Percentiles rank a stretch among this genome's conserved stretches.
phyloP scores from a whole-genome alignment of 495 filamentous ascomycete genomes.

The Evernia prunastri region DNA sequence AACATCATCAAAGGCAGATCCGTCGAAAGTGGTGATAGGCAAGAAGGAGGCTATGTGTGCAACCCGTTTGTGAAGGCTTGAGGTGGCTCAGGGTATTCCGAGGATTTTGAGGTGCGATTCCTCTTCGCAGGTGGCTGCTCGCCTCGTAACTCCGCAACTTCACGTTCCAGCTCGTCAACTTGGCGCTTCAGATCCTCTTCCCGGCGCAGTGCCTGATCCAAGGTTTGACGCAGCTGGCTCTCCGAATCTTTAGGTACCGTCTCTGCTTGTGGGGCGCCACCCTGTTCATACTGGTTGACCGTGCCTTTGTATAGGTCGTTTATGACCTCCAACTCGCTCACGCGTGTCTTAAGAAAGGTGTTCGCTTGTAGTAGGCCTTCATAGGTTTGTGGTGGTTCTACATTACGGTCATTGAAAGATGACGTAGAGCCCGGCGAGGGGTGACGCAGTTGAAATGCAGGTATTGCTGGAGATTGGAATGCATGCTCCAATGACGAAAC shows the following conservation, averaged over 20 bases:
- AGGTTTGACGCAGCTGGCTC: slow-evolving; percentile 53
- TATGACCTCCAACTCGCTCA: slow-evolving; percentile 91
- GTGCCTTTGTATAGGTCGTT: slow-evolving; percentile 89
- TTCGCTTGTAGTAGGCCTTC: slow-evolving; percentile 73
- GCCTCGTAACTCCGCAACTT: slow-evolving; percentile 40
- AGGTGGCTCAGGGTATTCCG: slow-evolving; percentile 37
- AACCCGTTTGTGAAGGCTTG: slow-evolving; percentile 8
- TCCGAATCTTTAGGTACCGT: slow-evolving; percentile 53
- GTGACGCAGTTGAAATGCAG: slow-evolving; percentile 49
- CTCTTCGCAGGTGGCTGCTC: slow-evolving; percentile 43
- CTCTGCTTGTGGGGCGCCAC: slow-evolving; percentile 59
- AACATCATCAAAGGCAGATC: not conserved
- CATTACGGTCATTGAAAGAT: slow-evolving; percentile 66
- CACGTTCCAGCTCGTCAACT: slow-evolving; percentile 71
- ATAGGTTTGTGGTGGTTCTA: slow-evolving; percentile 71
- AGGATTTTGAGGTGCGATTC: slow-evolving; percentile 40
- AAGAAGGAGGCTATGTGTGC: slow-evolving; percentile 4
- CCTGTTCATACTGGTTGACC: slow-evolving; percentile 77
- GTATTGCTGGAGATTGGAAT: slow-evolving; percentile 53
- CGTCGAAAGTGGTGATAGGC: not conserved
- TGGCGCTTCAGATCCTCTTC: slow-evolving; percentile 79
- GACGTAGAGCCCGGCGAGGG: slow-evolving; percentile 62
- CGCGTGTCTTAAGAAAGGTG: slow-evolving; percentile 77
- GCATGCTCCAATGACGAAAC: slow-evolving; percentile 57
- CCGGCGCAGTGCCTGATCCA: slow-evolving; percentile 68